Evolutionary conservation across 495 filamentous ascomycete genomes (phyloP).

Genomic region (Margaritispora aquatica): DNA sequence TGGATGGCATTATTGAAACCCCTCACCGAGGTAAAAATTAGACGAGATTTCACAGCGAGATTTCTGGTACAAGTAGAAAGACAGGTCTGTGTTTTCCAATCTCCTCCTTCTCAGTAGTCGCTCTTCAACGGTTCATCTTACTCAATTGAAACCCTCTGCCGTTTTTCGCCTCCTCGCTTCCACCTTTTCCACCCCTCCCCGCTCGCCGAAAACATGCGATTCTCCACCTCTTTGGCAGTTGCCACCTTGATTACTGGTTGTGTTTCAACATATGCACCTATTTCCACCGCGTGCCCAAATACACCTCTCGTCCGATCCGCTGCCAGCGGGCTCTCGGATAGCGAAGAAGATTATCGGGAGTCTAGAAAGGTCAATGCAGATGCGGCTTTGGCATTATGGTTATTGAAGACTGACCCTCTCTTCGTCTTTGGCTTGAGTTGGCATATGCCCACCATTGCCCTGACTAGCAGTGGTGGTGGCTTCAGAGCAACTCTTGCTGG

Average conservation of each 20-base stretch:
- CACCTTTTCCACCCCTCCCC: background rate
- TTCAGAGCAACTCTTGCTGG: constrained; percentile 5
- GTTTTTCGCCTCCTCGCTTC: background rate
- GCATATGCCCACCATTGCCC: constrained; percentile 8
- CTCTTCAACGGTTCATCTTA: background rate
- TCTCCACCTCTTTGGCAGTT: constrained; percentile 1
- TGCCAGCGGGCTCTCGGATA: constrained; percentile 4
- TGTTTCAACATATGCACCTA: constrained; percentile 6
- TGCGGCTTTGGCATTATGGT: constrained; percentile 27
- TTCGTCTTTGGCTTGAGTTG: background rate
- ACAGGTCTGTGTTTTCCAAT: background rate
- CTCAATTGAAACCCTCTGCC: background rate
- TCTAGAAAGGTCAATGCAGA: constrained; percentile 27
- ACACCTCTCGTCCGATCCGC: constrained; percentile 7
- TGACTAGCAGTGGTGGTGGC: constrained; percentile 14
- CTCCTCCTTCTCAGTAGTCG: background rate
- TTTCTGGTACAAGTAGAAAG: background rate
- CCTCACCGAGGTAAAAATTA: background rate
- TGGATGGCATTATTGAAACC: background rate
- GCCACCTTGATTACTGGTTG: constrained; percentile 1
- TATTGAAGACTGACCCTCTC: constrained; percentile 23
- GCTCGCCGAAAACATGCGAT: constrained; percentile 2
- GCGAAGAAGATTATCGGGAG: constrained; percentile 22
- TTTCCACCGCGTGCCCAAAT: constrained; percentile 3
- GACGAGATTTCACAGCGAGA: background rate